Evolutionary conservation across 1,284 basidiomycete genomes (phyloP), one percentile per base, ranked within the genome.

Genomic region (Cystobasidium pallidum): DNA sequence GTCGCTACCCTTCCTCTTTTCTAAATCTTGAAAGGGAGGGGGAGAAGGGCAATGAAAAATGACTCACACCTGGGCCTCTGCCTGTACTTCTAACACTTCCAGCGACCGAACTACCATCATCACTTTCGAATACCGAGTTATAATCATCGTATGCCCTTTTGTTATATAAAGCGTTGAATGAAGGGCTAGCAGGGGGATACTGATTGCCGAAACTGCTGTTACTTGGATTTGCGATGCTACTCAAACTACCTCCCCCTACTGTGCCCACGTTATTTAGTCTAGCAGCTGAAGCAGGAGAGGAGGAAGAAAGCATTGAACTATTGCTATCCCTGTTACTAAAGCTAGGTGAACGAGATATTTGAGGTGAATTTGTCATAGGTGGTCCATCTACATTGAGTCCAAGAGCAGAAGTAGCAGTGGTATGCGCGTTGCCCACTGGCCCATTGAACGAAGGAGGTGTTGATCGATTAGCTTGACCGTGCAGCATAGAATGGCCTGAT

Each of bases 91-190:
- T 62, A n/a, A 54, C 68, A 30, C 68, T 63, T 17, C 68, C 61
- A 57, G 43, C 49, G 3, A 71, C 61, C 2, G 68, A 71, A 26
- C 36, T 43, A 8, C 36, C 43, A 41, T 71, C 68, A 49, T 64
- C 61, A 30, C 34, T 43, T n/a, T 58, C 68, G 45, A 71, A 71
- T 13, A 71, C 68, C 24, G 54, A 26, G 21, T 41, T 45, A 57
- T 71, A 71, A 26, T 71, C 68, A 49, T 71, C 68, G 24, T 71
- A 71, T 4, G 59, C 59, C n/a, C 39, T 36, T 32, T 57, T 63
- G 21, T 47, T 57, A 19, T 34, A 57, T 13, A 24, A 17, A n/a
- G 58, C 4, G 45, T 61, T 43, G n/a, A 61, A 61, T 19, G 41
- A 32, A 41, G 62, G 45, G 28, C 62, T 64, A 36, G 24, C 24